phyloP scores from a whole-genome alignment of 768 basidiomycete species.

The Amanita pallidorosea region DNA sequence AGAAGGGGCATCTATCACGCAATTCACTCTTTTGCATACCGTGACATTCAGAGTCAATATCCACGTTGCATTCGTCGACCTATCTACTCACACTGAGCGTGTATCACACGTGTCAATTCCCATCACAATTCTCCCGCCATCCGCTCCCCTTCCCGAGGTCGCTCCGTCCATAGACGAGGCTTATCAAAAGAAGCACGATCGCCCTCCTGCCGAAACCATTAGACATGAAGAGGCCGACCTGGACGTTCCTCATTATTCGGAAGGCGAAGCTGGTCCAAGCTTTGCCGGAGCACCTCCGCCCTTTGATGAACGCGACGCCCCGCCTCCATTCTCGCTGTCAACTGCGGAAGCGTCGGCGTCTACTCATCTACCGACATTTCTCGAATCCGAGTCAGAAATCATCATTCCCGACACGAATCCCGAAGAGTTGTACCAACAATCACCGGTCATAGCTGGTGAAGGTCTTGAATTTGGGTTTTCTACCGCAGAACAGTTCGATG shows the following conservation, averaged over 20 bases:
- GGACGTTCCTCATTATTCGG: conserved; percentile 54
- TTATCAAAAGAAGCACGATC: conserved; percentile 84
- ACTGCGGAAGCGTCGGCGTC: conserved; percentile 52
- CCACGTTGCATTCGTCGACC: conserved; percentile 69
- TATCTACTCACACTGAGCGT: conserved; percentile 55
- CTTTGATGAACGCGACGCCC: conserved; percentile 75
- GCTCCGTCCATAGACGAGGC: conserved; percentile 62
- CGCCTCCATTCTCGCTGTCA: conserved; percentile 58
- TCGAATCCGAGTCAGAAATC: conserved; percentile 72
- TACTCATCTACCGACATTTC: conserved; percentile 55
- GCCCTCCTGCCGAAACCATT: conserved; percentile 62
- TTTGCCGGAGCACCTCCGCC: conserved; percentile 66
- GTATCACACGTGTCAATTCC: conserved; percentile 58
- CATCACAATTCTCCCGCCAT: conserved; percentile 58
- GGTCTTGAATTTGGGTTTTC: conserved; percentile 70
- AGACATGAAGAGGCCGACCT: conserved; percentile 57
- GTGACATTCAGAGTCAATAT: conserved; percentile 70
- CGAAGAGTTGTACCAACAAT: conserved; percentile 23
- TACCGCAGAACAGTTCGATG: conserved; percentile 68
- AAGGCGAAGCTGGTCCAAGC: conserved; percentile 70
- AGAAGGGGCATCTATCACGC: conserved; percentile 69
- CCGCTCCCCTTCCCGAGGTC: conserved; percentile 72
- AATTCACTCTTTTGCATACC: conserved; percentile 74
- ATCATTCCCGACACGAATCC: conserved; percentile 42
- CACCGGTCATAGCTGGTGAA: conserved; percentile 51